A percentile compares a stretch with the other conserved stretches of the same genome.
These are phyloP conservation scores for Penicillium sp. DNA, from an alignment of 2,329 filamentous ascomycete species.

Conservation along the genomic window DNA sequence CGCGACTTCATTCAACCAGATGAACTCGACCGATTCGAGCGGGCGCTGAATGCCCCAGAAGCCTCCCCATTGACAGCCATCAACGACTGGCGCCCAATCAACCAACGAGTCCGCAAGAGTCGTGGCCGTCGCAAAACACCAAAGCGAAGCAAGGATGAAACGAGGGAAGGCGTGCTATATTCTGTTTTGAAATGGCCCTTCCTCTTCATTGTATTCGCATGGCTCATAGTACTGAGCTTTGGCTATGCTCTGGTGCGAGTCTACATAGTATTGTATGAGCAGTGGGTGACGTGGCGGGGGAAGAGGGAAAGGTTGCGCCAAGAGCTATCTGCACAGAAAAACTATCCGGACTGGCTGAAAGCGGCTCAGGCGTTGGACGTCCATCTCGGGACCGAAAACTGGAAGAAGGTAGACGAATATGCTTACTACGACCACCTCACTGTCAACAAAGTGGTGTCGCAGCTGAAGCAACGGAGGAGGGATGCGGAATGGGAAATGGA, in stretches of 20 bases:
- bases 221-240: conserved; percentile 70
- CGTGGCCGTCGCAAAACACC: conserved; percentile 44
- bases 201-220: conserved; percentile 72
- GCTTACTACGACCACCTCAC: conserved; percentile 87
- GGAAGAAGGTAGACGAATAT: conserved; percentile 55
- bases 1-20: conserved; percentile 70
- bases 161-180: conserved; percentile 89
- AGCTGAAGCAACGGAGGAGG: conserved; percentile 56
- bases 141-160: conserved; percentile 76
- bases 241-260: conserved; percentile 77
- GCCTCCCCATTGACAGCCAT: conserved; percentile 76
- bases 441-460: conserved; percentile 70
- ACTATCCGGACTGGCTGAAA: conserved; percentile 78
- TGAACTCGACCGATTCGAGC: conserved; percentile 74
- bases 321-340: conserved; percentile 67
- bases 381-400: conserved; percentile 68
- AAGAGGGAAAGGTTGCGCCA: conserved; percentile 67
- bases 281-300: conserved; percentile 85
- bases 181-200: conserved; percentile 88
- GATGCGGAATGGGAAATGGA: conserved; percentile 41
- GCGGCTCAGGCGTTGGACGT: conserved; percentile 76
- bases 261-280: conserved; percentile 92
- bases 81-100: conserved; percentile 92
- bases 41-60: conserved; percentile 78
- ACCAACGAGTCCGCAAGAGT: conserved; percentile 61